Evolutionary conservation across 2,329 filamentous ascomycete species (phyloP).

Genomic region (Epichloe brachyelytri): DNA sequence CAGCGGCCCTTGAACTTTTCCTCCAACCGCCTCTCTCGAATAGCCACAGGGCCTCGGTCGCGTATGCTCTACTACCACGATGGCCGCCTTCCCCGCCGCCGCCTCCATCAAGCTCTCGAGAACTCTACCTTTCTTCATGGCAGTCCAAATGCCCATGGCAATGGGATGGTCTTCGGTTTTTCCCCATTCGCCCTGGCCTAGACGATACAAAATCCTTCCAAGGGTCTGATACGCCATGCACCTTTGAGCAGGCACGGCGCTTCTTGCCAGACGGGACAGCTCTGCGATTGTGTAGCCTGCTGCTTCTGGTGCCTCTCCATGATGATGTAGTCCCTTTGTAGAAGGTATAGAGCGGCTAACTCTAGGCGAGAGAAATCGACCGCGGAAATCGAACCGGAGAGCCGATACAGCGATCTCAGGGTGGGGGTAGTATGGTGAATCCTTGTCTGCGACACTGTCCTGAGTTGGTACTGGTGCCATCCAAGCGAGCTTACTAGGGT

Average conservation of each 20-base stretch:
- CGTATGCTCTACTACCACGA: slow-evolving; percentile 69
- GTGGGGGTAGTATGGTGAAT: slow-evolving; percentile 71
- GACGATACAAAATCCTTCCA: slow-evolving; percentile 68
- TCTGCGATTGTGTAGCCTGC: slow-evolving; percentile 91
- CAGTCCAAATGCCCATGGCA: slow-evolving; percentile 71
- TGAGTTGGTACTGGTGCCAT: slow-evolving; percentile 61
- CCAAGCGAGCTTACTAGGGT: slow-evolving; percentile 81
- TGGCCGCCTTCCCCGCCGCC: slow-evolving; percentile 57
- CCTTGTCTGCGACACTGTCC: slow-evolving; percentile 50
- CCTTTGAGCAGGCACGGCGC: slow-evolving; percentile 71
- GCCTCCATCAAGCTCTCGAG: slow-evolving; percentile 67
- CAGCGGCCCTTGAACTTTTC: slow-evolving; percentile 45
- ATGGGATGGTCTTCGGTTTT: slow-evolving; percentile 44
- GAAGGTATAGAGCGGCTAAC: slow-evolving; percentile 62
- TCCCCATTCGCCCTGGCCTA: slow-evolving; percentile 62
- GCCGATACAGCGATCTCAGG: slow-evolving; percentile 61
- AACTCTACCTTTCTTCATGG: slow-evolving; percentile 63
- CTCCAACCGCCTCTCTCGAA: slow-evolving; percentile 61
- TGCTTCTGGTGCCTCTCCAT: slow-evolving; percentile 81
- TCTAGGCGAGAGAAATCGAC: slow-evolving; percentile 65
- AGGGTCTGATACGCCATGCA: slow-evolving; percentile 88
- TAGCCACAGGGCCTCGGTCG: slow-evolving; percentile 80
- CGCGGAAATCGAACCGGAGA: slow-evolving; percentile 81
- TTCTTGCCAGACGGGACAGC: slow-evolving; percentile 66
- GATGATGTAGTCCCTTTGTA: slow-evolving; percentile 78